Conservation (phyloP, 805 yeast genomes). For the Suhomyces sp. region DNA sequence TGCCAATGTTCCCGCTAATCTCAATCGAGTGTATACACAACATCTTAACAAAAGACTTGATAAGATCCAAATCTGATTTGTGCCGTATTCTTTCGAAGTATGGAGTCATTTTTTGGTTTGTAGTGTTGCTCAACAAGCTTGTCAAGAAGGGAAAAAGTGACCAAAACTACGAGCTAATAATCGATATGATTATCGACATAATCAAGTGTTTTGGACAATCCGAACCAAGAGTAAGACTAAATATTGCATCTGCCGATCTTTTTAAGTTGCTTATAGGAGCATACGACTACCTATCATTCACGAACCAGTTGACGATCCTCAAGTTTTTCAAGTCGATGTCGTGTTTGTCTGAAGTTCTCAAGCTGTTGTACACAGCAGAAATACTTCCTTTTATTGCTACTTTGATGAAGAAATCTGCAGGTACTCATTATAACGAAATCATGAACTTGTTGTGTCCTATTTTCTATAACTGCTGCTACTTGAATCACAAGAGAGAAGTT, state of each 20-base stretch:
- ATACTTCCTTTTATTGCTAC: conserved; percentile 44
- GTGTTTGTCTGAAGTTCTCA: conserved; percentile 32
- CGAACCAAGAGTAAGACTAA: conserved; percentile 43
- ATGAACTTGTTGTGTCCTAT: conserved; percentile 47
- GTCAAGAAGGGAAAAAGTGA: conserved; percentile 10
- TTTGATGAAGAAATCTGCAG: conserved; percentile 22
- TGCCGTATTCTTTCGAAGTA: conserved; percentile 41
- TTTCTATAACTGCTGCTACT: conserved; percentile 50
- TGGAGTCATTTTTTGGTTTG: conserved; percentile 45
- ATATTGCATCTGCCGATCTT: conserved; percentile 36
- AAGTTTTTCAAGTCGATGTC: conserved; percentile 46
- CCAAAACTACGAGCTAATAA: conserved; percentile 5
- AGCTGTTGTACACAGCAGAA: conserved; percentile 35
- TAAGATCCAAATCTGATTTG: conserved; percentile 40
- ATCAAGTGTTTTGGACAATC: conserved; percentile 44
- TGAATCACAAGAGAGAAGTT: conserved; percentile 43
- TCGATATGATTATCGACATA: conserved; percentile 36
- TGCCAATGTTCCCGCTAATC: conserved; percentile 37
- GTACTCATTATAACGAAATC: conserved; percentile 37
- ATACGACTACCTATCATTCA: conserved; percentile 27
- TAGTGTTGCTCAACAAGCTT: conserved; percentile 35
- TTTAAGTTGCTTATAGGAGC: conserved; percentile 42
- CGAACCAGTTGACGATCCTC: conserved; percentile 38
- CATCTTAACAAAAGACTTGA: conserved; percentile 33
- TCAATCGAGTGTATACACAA: conserved; percentile 36